These are phyloP conservation scores for Gillenia trifoliata DNA, from an alignment of 306 rosid species.

Conservation along the genomic window DNA sequence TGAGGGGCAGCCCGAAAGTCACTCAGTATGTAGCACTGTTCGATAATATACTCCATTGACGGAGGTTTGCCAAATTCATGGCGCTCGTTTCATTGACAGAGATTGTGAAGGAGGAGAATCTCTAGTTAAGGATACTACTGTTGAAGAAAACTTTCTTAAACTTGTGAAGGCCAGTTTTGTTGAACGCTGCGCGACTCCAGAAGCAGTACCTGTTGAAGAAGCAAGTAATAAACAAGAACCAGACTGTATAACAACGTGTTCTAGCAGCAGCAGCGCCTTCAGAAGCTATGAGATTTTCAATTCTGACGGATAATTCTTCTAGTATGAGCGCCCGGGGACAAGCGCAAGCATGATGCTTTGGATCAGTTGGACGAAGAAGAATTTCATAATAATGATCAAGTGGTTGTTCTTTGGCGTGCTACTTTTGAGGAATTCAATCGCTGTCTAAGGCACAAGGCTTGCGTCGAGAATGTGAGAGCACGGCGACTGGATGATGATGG, in stretches of 20 bases:
- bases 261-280: slow-evolving; percentile 49
- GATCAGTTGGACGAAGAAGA: slow-evolving; percentile 21
- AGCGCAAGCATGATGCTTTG: slow-evolving; percentile 28
- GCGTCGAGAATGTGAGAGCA: slow-evolving; percentile 70
- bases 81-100: slow-evolving; percentile 48
- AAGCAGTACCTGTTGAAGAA: slow-evolving; percentile 39
- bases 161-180: slow-evolving; percentile 53
- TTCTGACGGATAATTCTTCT: slow-evolving; percentile 29
- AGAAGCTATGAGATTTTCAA: slow-evolving; percentile 60
- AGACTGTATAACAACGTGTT: slow-evolving; percentile 55
- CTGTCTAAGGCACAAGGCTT: slow-evolving; percentile 63
- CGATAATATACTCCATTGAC: slow-evolving; percentile 67
- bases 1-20: slow-evolving; percentile 25
- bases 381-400: slow-evolving; percentile 28
- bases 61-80: slow-evolving; percentile 73
- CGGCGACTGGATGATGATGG: slow-evolving; percentile 49
- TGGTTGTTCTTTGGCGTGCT: slow-evolving; percentile 57
- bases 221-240: slow-evolving; percentile 17
- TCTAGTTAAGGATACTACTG: slow-evolving; percentile 32
- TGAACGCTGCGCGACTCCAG: slow-evolving; percentile 78
- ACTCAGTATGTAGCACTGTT: slow-evolving; percentile 56
- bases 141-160: slow-evolving; percentile 49
- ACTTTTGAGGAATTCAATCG: slow-evolving; percentile 82
- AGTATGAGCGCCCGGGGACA: slow-evolving; percentile 32
- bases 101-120: slow-evolving; percentile 59